Evolutionary conservation across 768 basidiomycete species (phyloP).

Genomic region (Dioszegia hungarica): DNA sequence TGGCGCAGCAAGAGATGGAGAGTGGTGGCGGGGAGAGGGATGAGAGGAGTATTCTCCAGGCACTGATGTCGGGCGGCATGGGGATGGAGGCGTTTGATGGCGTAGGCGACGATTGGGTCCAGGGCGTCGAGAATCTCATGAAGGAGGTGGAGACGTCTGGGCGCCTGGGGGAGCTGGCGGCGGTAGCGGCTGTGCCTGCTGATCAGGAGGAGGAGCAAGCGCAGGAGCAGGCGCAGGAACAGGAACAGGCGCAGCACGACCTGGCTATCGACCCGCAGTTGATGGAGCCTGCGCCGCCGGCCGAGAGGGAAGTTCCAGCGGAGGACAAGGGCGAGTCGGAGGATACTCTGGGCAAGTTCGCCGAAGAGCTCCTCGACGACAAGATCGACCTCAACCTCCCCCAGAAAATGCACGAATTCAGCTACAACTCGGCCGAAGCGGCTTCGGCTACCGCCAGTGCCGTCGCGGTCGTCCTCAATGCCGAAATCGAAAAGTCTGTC

Average conservation of each 20-base stretch:
- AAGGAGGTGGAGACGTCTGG: slow-evolving; percentile 28
- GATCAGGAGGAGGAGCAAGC: slow-evolving; percentile 2
- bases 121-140: slow-evolving; percentile 26
- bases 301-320: background rate
- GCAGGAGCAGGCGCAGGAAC: background rate
- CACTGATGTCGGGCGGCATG: slow-evolving; percentile 32
- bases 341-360: background rate
- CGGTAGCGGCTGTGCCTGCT: slow-evolving; percentile 25
- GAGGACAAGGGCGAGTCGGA: background rate
- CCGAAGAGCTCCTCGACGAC: background rate
- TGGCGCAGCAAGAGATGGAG: background rate
- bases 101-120: slow-evolving; percentile 27
- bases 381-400: background rate
- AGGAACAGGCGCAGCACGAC: background rate
- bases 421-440: background rate
- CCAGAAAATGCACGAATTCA: background rate
- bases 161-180: slow-evolving; percentile 37
- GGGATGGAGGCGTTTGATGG: slow-evolving; percentile 14
- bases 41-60: slow-evolving; percentile 35
- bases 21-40: slow-evolving; percentile 16
- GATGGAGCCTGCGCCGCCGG: background rate
- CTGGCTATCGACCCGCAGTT: background rate
- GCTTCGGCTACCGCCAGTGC: slow-evolving; percentile 16
- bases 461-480: slow-evolving; percentile 29
- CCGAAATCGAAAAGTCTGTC: slow-evolving; percentile 33